Percentiles rank a stretch among this genome's conserved stretches.
Conservation (phyloP, 2,329 filamentous ascomycete genomes). For the Fusarium begoniae region DNA sequence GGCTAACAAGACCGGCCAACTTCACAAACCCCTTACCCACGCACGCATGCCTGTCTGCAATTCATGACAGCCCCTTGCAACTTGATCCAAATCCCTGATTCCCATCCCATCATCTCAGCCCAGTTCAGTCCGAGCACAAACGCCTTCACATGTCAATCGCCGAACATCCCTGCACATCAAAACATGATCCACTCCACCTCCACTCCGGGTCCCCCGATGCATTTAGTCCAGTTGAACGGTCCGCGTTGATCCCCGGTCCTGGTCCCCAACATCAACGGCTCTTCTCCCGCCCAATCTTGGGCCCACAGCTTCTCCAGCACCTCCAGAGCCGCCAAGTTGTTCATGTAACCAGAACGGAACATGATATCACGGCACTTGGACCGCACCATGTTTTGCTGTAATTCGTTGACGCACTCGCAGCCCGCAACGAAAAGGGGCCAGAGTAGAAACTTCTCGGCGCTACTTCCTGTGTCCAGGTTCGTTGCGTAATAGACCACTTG, state of each 20-base stretch:
- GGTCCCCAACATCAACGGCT: slow-evolving; percentile 45
- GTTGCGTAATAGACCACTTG: slow-evolving; percentile 86
- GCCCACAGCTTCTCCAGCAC: slow-evolving; percentile 87
- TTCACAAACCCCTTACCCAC: slow-evolving; percentile 22
- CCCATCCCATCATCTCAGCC: slow-evolving; percentile 18
- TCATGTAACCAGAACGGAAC: slow-evolving; percentile 89
- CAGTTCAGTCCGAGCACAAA: slow-evolving; percentile 8
- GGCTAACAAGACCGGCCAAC: slow-evolving; percentile 5
- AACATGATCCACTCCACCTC: slow-evolving; percentile 76
- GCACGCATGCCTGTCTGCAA: background rate
- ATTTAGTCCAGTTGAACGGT: slow-evolving; percentile 67
- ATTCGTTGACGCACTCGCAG: slow-evolving; percentile 84
- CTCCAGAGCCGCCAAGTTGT: slow-evolving; percentile 87
- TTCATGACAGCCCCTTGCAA: slow-evolving; percentile 24
- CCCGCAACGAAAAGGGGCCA: slow-evolving; percentile 94
- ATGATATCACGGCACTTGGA: slow-evolving; percentile 87
- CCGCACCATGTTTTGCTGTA: slow-evolving; percentile 81
- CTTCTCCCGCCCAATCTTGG: slow-evolving; percentile 57
- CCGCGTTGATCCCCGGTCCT: slow-evolving; percentile 53
- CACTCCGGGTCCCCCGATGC: slow-evolving; percentile 63
- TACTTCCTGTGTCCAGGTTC: slow-evolving; percentile 75
- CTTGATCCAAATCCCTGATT: slow-evolving; percentile 12
- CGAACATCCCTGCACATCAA: slow-evolving; percentile 46
- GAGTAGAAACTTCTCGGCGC: slow-evolving; percentile 86
- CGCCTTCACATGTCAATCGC: slow-evolving; percentile 30